Evolutionary conservation across 805 yeast genomes (phyloP), one percentile per base, ranked within the genome.

Genomic region (Candida andamanensis): DNA sequence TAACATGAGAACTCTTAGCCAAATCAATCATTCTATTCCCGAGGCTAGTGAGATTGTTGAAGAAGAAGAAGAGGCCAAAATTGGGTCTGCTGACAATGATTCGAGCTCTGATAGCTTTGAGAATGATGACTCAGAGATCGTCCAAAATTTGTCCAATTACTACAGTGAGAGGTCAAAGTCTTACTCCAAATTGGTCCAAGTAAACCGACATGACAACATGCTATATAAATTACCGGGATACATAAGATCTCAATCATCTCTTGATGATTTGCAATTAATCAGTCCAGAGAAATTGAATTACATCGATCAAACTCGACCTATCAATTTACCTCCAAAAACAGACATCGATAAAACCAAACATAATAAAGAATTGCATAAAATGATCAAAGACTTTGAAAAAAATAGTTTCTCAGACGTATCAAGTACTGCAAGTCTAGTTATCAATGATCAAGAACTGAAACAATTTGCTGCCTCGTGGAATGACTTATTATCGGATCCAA

Each of bases 261-360:
- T 79, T 39, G 87, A 80, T 33, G 85, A 80, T 50, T 54, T 76
- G 39, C 56, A 63, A 29, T 55, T 82, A 21, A 69, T 81, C 1
- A 79, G 86, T 1, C 69, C 65, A 1, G 82, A 79, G 45, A 80
- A 80, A 44, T 49, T 77, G 22, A 67, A 65, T 15, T 53, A 58
- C 8, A 54, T 80, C 22, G 69, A 80, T 31, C 76, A 74, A 26
- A 71, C 85, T 1, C 65, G 89, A 43, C 89, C 89, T 3, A 69
- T 76, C 30, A 77, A 85, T 72, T 52, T 79, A 27, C 89, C 89
- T 5, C 86, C 86, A 5, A 80, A 80, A 49, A 60, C 64, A 24
- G 47, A 57, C 3, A 50, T 47, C 9, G 89, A 80, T 46, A 67
- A 67, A 25, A 50, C 58, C 20, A 63, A 63, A 35, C 89, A 80